Evolutionary conservation across 2,329 filamentous ascomycete species (phyloP).

Genomic region (Scopulariopsis brevicaulis): DNA sequence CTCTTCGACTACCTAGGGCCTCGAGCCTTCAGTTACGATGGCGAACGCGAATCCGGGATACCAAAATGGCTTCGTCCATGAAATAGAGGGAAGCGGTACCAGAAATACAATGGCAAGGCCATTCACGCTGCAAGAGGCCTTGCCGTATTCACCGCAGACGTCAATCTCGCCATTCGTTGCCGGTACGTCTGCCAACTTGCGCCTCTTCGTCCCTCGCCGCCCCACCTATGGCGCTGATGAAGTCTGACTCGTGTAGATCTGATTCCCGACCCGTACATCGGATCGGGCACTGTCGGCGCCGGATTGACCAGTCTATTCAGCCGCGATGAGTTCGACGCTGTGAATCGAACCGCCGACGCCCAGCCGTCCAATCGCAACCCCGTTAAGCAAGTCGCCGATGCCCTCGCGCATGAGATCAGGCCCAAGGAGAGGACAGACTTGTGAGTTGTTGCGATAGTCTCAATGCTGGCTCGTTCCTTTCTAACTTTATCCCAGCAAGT

Average conservation of each 20-base stretch:
- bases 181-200: slow-evolving; percentile 31
- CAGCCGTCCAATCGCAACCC: slow-evolving; percentile 48
- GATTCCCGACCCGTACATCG: slow-evolving; percentile 52
- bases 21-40: neutral
- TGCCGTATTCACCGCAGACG: slow-evolving; percentile 74
- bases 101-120: slow-evolving; percentile 20
- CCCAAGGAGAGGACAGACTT: slow-evolving; percentile 59
- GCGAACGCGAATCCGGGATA: slow-evolving; percentile 1
- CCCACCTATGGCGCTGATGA: neutral
- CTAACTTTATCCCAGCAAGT: slow-evolving; percentile 32
- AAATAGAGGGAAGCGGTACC: neutral
- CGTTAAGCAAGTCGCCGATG: slow-evolving; percentile 59
- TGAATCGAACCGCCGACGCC: slow-evolving; percentile 59
- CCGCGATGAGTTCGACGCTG: slow-evolving; percentile 45
- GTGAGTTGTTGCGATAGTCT: slow-evolving; percentile 26
- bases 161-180: slow-evolving; percentile 70
- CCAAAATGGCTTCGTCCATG: neutral
- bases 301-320: slow-evolving; percentile 39
- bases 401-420: slow-evolving; percentile 64
- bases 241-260: slow-evolving; percentile 34
- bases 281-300: slow-evolving; percentile 40
- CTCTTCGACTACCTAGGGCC: neutral
- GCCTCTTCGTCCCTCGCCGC: neutral
- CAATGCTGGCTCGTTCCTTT: neutral
- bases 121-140: slow-evolving; percentile 60